Evolutionary conservation across 1,139 yeast genomes (phyloP).

Genomic region (Taphrina populina): DNA sequence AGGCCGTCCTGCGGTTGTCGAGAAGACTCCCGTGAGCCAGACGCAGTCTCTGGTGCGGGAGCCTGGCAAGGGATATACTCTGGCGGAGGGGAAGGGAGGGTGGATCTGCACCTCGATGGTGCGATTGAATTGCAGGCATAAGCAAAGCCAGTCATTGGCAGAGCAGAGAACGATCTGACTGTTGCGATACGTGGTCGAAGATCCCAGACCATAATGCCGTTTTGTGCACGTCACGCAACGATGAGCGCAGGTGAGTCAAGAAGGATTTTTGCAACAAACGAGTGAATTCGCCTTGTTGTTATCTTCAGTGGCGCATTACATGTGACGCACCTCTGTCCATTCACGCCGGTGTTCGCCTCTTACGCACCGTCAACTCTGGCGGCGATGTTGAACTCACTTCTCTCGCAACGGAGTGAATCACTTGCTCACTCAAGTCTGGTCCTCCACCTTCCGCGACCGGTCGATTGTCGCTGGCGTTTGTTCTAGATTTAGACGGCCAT

Average conservation of each 20-base stretch:
- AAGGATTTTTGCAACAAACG: no score
- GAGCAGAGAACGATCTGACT: slow-evolving; percentile 6
- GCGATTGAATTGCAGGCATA: slow-evolving; percentile 1
- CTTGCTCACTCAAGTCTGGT: slow-evolving; percentile 13
- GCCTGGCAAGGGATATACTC: no score
- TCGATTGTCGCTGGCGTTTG: slow-evolving; percentile 18
- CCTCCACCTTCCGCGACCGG: not conserved
- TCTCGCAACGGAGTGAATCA: slow-evolving; percentile 9
- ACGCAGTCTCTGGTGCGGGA: no score
- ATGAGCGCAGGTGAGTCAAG: no score
- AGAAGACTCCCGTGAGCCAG: no score
- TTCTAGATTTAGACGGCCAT: slow-evolving; percentile 51
- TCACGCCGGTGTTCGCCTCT: slow-evolving; percentile 1
- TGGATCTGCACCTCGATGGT: not conserved
- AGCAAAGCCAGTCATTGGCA: slow-evolving; percentile 14
- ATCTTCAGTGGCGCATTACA: no score
- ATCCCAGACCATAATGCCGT: slow-evolving; percentile 17
- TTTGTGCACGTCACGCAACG: no score
- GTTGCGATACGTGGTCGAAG: slow-evolving; percentile 14
- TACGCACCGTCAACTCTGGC: not conserved
- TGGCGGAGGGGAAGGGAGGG: slow-evolving; percentile 6
- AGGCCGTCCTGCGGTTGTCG: no score
- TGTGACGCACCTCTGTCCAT: no score
- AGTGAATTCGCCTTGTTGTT: no score
- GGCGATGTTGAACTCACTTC: slow-evolving; percentile 12